Percentiles rank a stretch among this genome's conserved stretches.
These are phyloP conservation scores for Eragrostis nindensis DNA, from an alignment of 176 grass and related monocot species.

Conservation along the genomic window DNA sequence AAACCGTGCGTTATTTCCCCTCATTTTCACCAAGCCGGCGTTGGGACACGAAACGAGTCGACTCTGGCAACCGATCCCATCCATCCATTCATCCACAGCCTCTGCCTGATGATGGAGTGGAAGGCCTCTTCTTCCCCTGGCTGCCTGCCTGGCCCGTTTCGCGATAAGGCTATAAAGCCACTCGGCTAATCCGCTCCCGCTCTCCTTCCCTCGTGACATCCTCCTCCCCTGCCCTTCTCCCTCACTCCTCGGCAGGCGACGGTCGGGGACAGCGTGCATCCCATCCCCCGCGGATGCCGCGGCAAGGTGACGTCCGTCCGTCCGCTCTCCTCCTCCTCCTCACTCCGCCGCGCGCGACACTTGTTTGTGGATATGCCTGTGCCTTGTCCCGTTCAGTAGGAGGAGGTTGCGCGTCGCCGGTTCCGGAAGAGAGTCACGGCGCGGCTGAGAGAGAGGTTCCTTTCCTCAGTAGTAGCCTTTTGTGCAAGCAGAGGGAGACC, in stretches of 20 bases:
- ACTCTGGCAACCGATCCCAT: neutral
- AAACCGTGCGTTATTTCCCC: no score
- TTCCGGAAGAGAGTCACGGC: neutral
- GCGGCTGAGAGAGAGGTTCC: no score
- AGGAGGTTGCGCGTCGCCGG: no score
- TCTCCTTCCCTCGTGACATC: neutral
- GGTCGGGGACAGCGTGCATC: neutral
- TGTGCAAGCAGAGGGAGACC: no score
- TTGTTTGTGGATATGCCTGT: conserved; percentile 35
- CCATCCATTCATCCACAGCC: neutral
- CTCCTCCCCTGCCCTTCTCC: neutral
- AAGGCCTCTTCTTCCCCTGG: neutral
- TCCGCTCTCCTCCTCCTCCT: neutral
- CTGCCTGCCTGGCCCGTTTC: neutral
- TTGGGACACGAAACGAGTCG: neutral
- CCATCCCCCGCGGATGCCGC: neutral
- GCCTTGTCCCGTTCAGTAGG: neutral
- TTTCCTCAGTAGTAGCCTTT: no score
- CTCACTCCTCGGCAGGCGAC: no score
- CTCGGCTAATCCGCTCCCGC: neutral
- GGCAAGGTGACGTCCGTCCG: neutral
- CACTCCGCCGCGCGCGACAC: neutral
- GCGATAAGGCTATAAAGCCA: neutral
- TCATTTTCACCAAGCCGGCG: neutral
- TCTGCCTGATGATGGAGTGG: neutral